These are phyloP conservation scores for Picea sitchensis DNA, from an alignment of 75 land plant genomes.

Conservation along the genomic window DNA sequence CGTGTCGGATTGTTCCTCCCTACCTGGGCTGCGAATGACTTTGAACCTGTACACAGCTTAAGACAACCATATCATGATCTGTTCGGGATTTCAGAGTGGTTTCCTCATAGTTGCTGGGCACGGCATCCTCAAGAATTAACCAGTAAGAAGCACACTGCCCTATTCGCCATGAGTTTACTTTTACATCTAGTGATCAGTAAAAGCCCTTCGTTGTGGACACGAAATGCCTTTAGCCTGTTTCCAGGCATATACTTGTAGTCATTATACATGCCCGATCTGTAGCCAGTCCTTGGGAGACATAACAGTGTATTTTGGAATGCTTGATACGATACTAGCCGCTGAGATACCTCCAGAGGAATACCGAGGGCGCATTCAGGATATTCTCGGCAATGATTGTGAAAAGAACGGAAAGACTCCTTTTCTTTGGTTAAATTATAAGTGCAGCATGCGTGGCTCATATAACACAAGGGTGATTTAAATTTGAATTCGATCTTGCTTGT, in stretches of 20 bases:
- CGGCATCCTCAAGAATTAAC: no score
- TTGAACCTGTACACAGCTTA: no score
- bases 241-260: conserved; percentile 67
- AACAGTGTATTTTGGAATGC: conserved; percentile 78
- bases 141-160: conserved; percentile 57
- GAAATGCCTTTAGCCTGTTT: conserved; percentile 80
- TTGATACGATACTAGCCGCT: conserved; percentile 65
- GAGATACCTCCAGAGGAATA: conserved; percentile 75
- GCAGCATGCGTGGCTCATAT: conserved; percentile 66
- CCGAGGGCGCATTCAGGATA: conserved; percentile 45
- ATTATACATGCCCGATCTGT: conserved; percentile 82
- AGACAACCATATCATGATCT: no score
- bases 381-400: conserved; percentile 79
- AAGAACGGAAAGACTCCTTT: conserved; percentile 51
- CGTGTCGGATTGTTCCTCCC: no score
- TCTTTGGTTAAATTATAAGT: conserved; percentile 77
- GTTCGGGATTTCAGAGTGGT: no score
- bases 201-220: conserved; percentile 76
- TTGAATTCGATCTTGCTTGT: background rate
- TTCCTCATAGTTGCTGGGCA: no score
- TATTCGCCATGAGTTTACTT: conserved; percentile 66
- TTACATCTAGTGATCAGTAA: conserved; percentile 66
- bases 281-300: conserved; percentile 83
- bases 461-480: conserved; percentile 58
- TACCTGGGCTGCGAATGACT: no score